Evolutionary conservation across 1,284 basidiomycete genomes (phyloP).

Genomic region (Quambalaria eucalypti): DNA sequence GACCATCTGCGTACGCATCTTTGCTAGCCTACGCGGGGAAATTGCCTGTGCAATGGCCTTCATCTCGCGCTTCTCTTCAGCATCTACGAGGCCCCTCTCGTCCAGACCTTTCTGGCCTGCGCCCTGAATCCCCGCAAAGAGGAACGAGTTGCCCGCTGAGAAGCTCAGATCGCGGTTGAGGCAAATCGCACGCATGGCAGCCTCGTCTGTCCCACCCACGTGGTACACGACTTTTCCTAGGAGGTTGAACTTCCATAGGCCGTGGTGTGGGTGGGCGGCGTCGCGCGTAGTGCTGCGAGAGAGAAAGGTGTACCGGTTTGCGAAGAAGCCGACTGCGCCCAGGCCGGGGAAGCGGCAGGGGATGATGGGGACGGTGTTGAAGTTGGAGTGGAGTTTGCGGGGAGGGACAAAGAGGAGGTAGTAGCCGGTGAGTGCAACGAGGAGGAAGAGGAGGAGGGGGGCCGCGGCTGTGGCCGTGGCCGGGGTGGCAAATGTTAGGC

Average conservation of each 20-base stretch:
- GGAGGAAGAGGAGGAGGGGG: background rate
- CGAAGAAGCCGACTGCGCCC: slow-evolving; percentile 10
- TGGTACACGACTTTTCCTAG: slow-evolving; percentile 12
- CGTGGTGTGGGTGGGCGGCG: slow-evolving; percentile 11
- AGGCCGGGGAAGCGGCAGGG: slow-evolving; percentile 6
- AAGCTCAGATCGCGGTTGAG: slow-evolving; percentile 9
- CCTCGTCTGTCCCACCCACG: slow-evolving; percentile 7
- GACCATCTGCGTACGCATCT: slow-evolving; percentile 2
- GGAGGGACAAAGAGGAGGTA: slow-evolving; percentile 11
- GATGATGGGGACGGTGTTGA: slow-evolving; percentile 1
- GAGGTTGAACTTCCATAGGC: slow-evolving; percentile 12
- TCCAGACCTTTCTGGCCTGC: slow-evolving; percentile 11
- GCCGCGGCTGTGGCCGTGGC: background rate
- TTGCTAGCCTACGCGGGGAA: slow-evolving; percentile 6
- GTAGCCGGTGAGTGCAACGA: background rate
- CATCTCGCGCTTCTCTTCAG: slow-evolving; percentile 25
- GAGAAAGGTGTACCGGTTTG: slow-evolving; percentile 11
- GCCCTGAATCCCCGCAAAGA: slow-evolving; percentile 13
- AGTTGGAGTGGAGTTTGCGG: background rate
- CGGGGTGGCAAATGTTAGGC: background rate
- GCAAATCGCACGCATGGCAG: slow-evolving; percentile 3
- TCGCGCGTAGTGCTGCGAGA: slow-evolving; percentile 5
- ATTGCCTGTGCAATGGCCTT: slow-evolving; percentile 9
- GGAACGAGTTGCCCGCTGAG: slow-evolving; percentile 10
- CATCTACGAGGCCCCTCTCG: slow-evolving; percentile 20